A percentile compares a stretch with the other conserved stretches of the same genome.
Conservation (phyloP, 139 green algal species). For the Deuterostichococcus epilithicus region DNA sequence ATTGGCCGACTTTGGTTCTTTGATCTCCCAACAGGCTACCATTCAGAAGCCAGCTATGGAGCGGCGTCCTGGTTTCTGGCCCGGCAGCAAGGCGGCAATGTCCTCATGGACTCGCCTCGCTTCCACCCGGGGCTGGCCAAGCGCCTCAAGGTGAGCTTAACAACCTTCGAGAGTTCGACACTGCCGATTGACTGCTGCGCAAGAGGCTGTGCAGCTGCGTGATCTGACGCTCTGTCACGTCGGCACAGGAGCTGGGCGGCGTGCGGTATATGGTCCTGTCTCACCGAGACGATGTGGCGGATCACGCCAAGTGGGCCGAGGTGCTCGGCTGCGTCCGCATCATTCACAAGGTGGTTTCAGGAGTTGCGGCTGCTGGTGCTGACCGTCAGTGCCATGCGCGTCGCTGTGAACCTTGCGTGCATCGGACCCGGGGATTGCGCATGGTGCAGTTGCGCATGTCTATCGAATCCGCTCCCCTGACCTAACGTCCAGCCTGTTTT, state of each 20-base stretch:
- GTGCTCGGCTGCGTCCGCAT: conserved; percentile 58
- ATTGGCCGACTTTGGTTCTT: no score
- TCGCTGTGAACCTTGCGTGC: conserved; percentile 34
- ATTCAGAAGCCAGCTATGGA: conserved; percentile 54
- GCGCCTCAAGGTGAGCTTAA: conserved; percentile 24
- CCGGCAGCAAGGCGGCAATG: conserved; percentile 54
- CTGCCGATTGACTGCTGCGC: neutral
- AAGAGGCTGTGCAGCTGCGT: neutral
- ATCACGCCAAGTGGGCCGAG: conserved; percentile 68
- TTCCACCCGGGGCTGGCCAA: conserved; percentile 64
- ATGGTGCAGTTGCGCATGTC: neutral
- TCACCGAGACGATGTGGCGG: conserved; percentile 77
- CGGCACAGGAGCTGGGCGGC: conserved; percentile 59
- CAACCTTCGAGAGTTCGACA: neutral
- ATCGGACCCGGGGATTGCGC: conserved; percentile 2
- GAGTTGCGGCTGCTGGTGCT: no score
- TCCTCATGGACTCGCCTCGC: conserved; percentile 71
- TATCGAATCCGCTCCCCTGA: no score
- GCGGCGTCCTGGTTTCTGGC: conserved; percentile 59
- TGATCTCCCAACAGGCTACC: no score
- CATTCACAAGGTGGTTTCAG: conserved; percentile 61
- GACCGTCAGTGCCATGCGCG: no score
- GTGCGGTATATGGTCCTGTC: conserved; percentile 73
- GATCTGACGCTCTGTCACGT: neutral
- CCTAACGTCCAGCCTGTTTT: no score